Percentiles rank a stretch among this genome's conserved stretches.
Evolutionary conservation across 352 stramenopile genomes (phyloP).

Genomic region (Globisporangium nagaii): DNA sequence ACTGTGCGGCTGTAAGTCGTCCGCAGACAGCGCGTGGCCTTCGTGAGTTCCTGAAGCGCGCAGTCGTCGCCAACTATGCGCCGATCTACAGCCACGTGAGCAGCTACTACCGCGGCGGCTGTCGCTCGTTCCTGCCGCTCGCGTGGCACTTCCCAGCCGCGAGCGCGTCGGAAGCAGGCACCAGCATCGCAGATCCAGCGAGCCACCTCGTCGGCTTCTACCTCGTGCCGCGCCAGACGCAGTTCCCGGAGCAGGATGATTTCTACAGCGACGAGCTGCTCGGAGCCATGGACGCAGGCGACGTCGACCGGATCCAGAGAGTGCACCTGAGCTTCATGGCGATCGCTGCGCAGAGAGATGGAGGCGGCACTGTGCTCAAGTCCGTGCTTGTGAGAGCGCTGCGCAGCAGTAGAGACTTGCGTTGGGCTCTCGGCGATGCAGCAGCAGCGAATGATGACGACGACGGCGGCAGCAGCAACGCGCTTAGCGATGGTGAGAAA

Average conservation of each 20-base stretch:
- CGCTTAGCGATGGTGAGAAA: too few species aligned
- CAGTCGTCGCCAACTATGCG: constrained; percentile 33
- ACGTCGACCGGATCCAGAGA: constrained; percentile 20
- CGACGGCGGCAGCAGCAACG: too few species aligned
- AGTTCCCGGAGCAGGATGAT: constrained; percentile 54
- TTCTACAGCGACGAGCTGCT: constrained; percentile 41
- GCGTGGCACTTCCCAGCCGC: constrained; percentile 28
- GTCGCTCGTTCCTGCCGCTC: constrained; percentile 36
- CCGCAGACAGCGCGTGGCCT: constrained; percentile 1
- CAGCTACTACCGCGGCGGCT: constrained; percentile 42
- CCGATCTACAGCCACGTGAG: constrained; percentile 33
- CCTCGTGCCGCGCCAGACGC: constrained; percentile 48
- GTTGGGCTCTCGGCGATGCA: constrained; percentile 11
- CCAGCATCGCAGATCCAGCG: constrained; percentile 29
- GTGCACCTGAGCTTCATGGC: constrained; percentile 25
- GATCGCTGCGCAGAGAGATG: constrained; percentile 12
- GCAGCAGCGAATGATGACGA: background rate
- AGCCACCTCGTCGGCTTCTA: constrained; percentile 51
- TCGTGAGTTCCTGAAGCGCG: constrained; percentile 22
- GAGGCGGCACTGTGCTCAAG: constrained; percentile 1
- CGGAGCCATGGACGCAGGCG: constrained; percentile 21
- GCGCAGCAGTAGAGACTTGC: background rate
- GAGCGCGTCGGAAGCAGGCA: background rate
- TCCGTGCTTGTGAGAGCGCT: constrained; percentile 1
- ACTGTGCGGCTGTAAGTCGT: background rate